Conservation (phyloP, 257 asterid genomes). For the Solanum microdontum region DNA sequence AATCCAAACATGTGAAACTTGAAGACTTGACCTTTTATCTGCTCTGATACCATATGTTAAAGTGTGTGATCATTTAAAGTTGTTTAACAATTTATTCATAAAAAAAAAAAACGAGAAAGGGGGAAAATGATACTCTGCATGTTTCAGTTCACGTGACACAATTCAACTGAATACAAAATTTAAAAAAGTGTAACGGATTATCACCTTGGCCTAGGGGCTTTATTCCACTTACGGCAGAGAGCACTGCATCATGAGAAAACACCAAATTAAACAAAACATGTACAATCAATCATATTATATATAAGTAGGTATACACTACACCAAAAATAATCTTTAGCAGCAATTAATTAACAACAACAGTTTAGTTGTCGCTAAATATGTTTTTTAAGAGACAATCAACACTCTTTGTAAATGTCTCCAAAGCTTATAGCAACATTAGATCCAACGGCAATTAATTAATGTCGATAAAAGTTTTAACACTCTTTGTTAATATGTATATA, state of each 20-base stretch:
- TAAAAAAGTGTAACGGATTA: not conserved
- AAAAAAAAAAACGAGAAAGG: not conserved
- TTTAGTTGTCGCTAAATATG: too few species aligned
- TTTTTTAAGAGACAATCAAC: not conserved
- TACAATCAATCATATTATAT: not conserved
- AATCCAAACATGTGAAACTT: not conserved
- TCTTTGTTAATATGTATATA: too few species aligned
- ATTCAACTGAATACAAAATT: not conserved
- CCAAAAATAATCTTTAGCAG: not conserved
- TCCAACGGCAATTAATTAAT: not conserved
- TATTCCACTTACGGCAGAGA: slow-evolving; percentile 70
- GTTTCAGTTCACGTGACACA: fast-evolving
- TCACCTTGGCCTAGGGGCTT: slow-evolving; percentile 5
- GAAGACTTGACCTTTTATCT: not conserved
- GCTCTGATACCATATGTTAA: not conserved
- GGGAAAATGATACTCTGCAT: fast-evolving
- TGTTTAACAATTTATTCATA: not conserved
- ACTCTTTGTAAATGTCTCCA: too few species aligned
- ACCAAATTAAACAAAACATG: not conserved
- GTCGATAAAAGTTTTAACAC: too few species aligned
- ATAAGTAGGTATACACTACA: not conserved
- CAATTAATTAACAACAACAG: not conserved
- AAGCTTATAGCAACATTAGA: fast-evolving
- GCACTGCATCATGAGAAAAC: slow-evolving; percentile 23
- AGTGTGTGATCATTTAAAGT: not conserved